Percentiles rank a stretch among this genome's conserved stretches.
Conservation (phyloP, 2,329 filamentous ascomycete species). For the Calonectria hawksworthii region DNA sequence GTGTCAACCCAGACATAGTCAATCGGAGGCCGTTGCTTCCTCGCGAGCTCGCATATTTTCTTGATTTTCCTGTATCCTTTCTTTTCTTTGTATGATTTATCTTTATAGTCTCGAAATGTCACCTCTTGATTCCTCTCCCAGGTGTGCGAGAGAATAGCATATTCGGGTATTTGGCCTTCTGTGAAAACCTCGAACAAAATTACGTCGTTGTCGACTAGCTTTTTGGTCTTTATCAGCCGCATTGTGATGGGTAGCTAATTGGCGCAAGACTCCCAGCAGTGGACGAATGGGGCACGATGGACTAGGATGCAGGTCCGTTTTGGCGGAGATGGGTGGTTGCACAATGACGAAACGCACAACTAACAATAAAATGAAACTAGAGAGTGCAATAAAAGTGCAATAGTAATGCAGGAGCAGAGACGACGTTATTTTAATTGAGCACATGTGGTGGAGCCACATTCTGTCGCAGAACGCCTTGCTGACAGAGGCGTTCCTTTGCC, state of each 20-base stretch:
- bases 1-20: conserved; percentile 25
- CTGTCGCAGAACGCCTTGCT: not conserved
- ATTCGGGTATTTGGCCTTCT: not conserved
- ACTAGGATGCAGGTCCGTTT: not conserved
- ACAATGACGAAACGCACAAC: not conserved
- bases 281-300: too few species aligned
- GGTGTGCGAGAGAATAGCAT: conserved; percentile 8
- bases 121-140: conserved; percentile 6
- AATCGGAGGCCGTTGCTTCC: not conserved
- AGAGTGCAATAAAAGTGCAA: not conserved
- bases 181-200: conserved; percentile 5
- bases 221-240: conserved; percentile 11
- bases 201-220: not conserved
- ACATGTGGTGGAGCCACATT: not conserved
- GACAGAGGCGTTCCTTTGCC: not conserved
- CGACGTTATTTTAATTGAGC: not conserved
- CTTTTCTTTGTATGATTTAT: not conserved
- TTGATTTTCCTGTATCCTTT: conserved; percentile 11
- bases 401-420: not conserved
- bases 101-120: conserved; percentile 4
- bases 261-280: not conserved
- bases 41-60: not conserved
- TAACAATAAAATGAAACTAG: too few species aligned
- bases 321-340: not conserved
- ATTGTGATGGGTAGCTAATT: not conserved